Conservation (phyloP, 2,329 filamentous ascomycete species). For the Ambrosiella beaveri region DNA sequence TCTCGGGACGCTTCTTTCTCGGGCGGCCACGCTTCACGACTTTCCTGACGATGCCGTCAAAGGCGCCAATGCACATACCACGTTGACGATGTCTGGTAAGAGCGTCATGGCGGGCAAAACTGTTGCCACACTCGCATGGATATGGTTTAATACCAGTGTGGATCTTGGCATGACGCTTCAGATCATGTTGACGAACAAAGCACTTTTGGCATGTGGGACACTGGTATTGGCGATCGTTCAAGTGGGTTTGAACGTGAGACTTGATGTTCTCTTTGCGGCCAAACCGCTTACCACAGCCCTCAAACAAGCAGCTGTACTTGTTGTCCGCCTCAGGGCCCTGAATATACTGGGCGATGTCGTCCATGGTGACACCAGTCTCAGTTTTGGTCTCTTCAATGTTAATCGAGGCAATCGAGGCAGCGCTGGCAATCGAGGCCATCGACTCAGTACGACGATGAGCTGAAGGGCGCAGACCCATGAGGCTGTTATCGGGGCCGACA, state of each 20-base stretch:
- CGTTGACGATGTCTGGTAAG: conserved; percentile 86
- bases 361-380: conserved; percentile 70
- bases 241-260: conserved; percentile 92
- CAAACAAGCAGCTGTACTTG: conserved; percentile 62
- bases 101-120: conserved; percentile 87
- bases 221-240: conserved; percentile 87
- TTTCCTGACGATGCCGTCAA: conserved; percentile 55
- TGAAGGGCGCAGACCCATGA: conserved; percentile 14
- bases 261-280: conserved; percentile 99
- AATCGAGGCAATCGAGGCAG: conserved; percentile 42
- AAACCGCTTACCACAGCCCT: conserved; percentile 74
- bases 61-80: conserved; percentile 90
- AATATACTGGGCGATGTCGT: conserved; percentile 66
- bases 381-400: conserved; percentile 49
- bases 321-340: conserved; percentile 56
- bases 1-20: conserved; percentile 41
- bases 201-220: conserved; percentile 89
- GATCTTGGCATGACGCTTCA: conserved; percentile 94
- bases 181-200: conserved; percentile 91
- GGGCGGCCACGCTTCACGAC: conserved; percentile 46
- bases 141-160: conserved; percentile 94
- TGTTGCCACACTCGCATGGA: conserved; percentile 83
- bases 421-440: conserved; percentile 38
- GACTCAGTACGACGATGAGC: conserved; percentile 41
- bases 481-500: background rate